Percentiles rank a stretch among this genome's conserved stretches.
Conservation (phyloP, 805 yeast species). For the Wickerhamiella brachini region DNA sequence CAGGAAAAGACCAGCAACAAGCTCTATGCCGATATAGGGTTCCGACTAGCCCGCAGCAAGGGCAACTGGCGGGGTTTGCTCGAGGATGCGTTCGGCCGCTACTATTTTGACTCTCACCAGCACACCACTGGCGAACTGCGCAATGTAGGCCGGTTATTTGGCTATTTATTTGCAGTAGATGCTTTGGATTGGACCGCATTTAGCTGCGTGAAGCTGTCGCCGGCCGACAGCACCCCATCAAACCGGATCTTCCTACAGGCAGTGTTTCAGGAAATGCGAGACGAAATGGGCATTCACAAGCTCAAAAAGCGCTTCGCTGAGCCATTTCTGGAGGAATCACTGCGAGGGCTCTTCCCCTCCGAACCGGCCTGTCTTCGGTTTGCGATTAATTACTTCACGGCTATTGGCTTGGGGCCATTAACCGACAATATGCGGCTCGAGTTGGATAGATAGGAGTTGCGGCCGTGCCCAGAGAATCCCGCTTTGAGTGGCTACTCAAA, state of each 20-base stretch:
- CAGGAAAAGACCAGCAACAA: conserved; percentile 82
- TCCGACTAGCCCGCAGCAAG: conserved; percentile 37
- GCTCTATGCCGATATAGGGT: conserved; percentile 66
- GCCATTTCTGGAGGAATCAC: conserved; percentile 33
- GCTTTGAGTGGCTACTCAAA: too few species aligned
- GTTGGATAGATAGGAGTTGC: conserved; percentile 17
- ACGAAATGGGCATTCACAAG: conserved; percentile 51
- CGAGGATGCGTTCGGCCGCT: conserved; percentile 34
- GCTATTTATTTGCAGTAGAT: conserved; percentile 64
- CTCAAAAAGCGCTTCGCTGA: conserved; percentile 40
- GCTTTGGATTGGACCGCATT: conserved; percentile 52
- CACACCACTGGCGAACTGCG: conserved; percentile 61
- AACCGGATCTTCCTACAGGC: conserved; percentile 67
- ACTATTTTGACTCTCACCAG: conserved; percentile 47
- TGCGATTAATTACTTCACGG: conserved; percentile 82
- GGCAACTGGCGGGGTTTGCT: conserved; percentile 49
- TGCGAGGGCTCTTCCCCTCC: conserved; percentile 53
- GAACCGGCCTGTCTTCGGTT: conserved; percentile 35
- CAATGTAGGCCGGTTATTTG: conserved; percentile 75
- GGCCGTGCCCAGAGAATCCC: too few species aligned
- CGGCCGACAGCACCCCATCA: conserved; percentile 63
- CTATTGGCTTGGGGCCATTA: conserved; percentile 72
- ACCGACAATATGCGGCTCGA: conserved; percentile 70
- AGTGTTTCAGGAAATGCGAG: conserved; percentile 62
- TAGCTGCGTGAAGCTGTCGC: conserved; percentile 44